Base-by-base conservation (phyloP, 345 rosid genomes). In the Rhodamnia rubescens region DNA sequence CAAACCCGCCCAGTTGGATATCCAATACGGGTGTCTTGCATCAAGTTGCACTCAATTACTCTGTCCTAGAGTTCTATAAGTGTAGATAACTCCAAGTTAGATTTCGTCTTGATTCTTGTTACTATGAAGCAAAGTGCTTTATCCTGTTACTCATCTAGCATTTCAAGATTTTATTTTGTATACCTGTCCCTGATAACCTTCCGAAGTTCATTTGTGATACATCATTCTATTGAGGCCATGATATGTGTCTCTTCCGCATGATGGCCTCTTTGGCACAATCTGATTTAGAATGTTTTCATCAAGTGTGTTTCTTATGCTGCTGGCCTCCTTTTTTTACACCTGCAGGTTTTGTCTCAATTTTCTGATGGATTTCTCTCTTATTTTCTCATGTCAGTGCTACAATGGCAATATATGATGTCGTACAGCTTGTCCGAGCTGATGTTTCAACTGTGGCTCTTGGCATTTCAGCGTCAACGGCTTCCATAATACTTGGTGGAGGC, bases 401-500 rank as follows among this genome's bases (percentile, higher is more conserved):
- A 13, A 94, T 97, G 98, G 99, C 98, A 47, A 97, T 97, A 88
- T 95, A 93, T 74, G 99, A 97, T 40, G 98, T 93, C 44, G 91
- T 97, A 85, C 97, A 95, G 85, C 96, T 97, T 52, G 95, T 96
- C 88, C 92, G 98, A 87, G 99, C 98, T 49, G 97, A 97, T 87
- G 98, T 96, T 80, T 96, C 99, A 6, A 97, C 99, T 1, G 89
- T 95, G 84, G 96, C 95, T 20, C 94, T 97, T 36, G 99, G 99
- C 53, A 92, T 95, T 36, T 90, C 98, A 83, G 98, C 98, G 47
- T 96, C 98, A 85, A 94, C 99, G 55, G 98, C 99, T 85, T 91
- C 99, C 32, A 84, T 97, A 47, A 94, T 97, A 85, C 99, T 97
- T 80, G 99, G 98, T 58, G 98, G 97, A 53, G 99, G 99, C 13